Percentiles rank a stretch among this genome's conserved stretches.
phyloP scores from a whole-genome alignment of 1,139 yeast species.

The Geotrichum restrictum region DNA sequence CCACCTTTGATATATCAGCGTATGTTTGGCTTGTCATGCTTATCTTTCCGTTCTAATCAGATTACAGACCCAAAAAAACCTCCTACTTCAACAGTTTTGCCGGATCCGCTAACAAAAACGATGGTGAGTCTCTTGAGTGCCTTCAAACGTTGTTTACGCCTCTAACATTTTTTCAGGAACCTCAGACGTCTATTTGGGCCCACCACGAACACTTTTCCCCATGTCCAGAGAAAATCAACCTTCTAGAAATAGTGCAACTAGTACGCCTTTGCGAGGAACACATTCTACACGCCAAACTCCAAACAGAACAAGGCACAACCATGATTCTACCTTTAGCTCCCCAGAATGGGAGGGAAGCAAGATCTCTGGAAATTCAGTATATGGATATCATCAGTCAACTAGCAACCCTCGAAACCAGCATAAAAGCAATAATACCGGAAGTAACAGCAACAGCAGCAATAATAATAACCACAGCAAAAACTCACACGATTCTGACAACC shows the following conservation, averaged over 20 bases:
- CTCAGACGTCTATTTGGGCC: slow-evolving; percentile 17
- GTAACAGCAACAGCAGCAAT: slow-evolving; percentile 2
- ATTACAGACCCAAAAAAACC: slow-evolving; percentile 13
- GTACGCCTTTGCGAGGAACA: slow-evolving; percentile 2
- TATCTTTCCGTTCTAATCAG: neutral
- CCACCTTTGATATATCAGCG: slow-evolving; percentile 19
- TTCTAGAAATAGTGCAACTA: neutral
- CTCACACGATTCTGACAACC: slow-evolving; percentile 5
- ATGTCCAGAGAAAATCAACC: slow-evolving; percentile 7
- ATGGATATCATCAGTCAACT: neutral
- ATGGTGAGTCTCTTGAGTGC: slow-evolving; percentile 3
- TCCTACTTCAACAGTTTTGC: slow-evolving; percentile 14
- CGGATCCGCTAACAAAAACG: slow-evolving; percentile 7
- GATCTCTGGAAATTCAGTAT: neutral
- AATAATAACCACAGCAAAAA: slow-evolving; percentile 6
- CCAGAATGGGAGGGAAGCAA: slow-evolving; percentile 13
- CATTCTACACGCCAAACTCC: slow-evolving; percentile 7
- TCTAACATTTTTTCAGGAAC: neutral
- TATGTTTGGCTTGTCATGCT: slow-evolving; percentile 1
- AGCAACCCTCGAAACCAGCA: slow-evolving; percentile 6
- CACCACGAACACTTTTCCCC: slow-evolving; percentile 13
- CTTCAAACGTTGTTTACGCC: too few species aligned
- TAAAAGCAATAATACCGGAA: slow-evolving; percentile 4
- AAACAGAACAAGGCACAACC: slow-evolving; percentile 5
- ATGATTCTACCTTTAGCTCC: neutral